Base-by-base conservation (phyloP, 1,284 basidiomycete genomes). In the Schizophyllum amplum region DNA sequence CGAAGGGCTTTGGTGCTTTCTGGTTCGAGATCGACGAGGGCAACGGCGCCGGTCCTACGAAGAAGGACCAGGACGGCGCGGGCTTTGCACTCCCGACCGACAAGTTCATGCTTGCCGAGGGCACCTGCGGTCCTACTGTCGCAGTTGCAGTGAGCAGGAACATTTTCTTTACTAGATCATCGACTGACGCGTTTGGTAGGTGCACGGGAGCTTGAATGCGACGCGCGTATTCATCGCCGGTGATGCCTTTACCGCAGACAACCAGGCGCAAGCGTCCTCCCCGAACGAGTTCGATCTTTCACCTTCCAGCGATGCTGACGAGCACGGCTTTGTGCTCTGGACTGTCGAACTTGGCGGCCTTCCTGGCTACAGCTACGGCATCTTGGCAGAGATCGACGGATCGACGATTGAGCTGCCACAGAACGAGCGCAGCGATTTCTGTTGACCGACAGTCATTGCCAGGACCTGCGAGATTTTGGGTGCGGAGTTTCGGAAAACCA, bases 21-120 rank as follows among this genome's bases (percentile, higher is more conserved):
- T 60, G 61, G 61, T 62, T 62, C 54, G 56, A 51, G 13, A 49
- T 62, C 13, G 56, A 62, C 51, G 55, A 55, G 22, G 61, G 61
- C 42, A 60, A 62, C 21, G 61, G 61, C 11, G 60, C 59, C 24
- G 60, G 53, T 4, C 48, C n/a, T 17, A 33, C 52, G 6, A 24
- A 55, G 50, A 57, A 53, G 23, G 57, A 60, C 47, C 60, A 62
- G 54, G 55, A 58, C 51, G 61, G 61, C 27, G 6, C 52, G 7
- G 33, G 54, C 47, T 62, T 59, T 49, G 58, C 58, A 15, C n/a
- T 59, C 26, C 58, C 56, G 27, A 42, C 33, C 13, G 58, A 59
- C n/a, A 48, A 9, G 26, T 51, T 54, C 26, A 54, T 57, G 55
- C 47, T 57, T 21, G 51, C 52, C 15, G 11, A 56, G 51, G 54